These are phyloP conservation scores for Diaporthe helianthi DNA, from an alignment of 2,329 filamentous ascomycete species.

Conservation along the genomic window DNA sequence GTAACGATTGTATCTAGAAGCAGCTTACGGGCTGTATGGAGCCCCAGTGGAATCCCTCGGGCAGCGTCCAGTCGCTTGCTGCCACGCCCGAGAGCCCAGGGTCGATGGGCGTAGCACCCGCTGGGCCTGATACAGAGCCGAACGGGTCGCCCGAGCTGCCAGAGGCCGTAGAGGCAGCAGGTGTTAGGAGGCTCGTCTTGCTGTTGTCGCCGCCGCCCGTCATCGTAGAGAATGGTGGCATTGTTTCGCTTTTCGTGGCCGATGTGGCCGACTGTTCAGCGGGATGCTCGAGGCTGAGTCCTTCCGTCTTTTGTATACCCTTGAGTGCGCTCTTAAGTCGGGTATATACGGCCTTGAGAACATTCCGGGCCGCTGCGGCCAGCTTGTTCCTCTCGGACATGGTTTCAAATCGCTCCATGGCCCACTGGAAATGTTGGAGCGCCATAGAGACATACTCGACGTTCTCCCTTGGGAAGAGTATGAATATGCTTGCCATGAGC, in stretches of 20 bases:
- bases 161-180: constrained; percentile 12
- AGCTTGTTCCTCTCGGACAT: constrained; percentile 62
- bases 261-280: not conserved
- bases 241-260: not conserved
- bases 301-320: not conserved
- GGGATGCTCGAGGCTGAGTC: not conserved
- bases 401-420: constrained; percentile 63
- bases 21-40: constrained; percentile 59
- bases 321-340: constrained; percentile 60
- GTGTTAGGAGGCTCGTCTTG: constrained; percentile 24
- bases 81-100: constrained; percentile 7
- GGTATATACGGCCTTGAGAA: constrained; percentile 61
- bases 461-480: constrained; percentile 65
- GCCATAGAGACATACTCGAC: constrained; percentile 54
- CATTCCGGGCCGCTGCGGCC: constrained; percentile 60
- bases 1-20: no score
- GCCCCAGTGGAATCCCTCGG: constrained; percentile 56
- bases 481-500: constrained; percentile 66
- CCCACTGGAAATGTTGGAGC: constrained; percentile 65
- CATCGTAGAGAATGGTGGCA: constrained; percentile 27
- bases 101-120: constrained; percentile 18
- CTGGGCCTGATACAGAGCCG: constrained; percentile 8
- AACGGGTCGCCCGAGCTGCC: constrained; percentile 13
- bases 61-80: constrained; percentile 48
- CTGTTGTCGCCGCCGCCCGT: constrained; percentile 30